Percentiles rank a stretch among this genome's conserved stretches.
phyloP scores from a whole-genome alignment of 2,329 filamentous ascomycete genomes.

The Aureobasidium sp. region DNA sequence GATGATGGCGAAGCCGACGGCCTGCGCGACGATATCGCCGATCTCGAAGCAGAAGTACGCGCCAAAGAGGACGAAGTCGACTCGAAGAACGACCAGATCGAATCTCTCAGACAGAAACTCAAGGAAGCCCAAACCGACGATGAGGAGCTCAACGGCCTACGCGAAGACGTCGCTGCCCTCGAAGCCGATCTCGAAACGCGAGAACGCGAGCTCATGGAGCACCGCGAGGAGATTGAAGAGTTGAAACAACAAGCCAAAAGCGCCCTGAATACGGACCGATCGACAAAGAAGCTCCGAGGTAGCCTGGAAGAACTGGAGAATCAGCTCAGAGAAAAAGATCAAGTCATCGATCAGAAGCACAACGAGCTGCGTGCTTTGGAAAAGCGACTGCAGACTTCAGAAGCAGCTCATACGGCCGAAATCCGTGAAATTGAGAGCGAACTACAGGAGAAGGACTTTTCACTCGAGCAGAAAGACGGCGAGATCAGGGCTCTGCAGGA shows the following conservation, averaged over 20 bases:
- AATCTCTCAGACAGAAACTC: conserved; percentile 31
- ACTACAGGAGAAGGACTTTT: conserved; percentile 52
- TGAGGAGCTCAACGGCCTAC: conserved; percentile 50
- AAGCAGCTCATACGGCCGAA: conserved; percentile 20
- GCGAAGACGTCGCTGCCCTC: conserved; percentile 42
- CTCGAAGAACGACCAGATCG: conserved; percentile 43
- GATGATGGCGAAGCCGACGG: conserved; percentile 46
- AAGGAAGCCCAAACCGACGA: conserved; percentile 22
- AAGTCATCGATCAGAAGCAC: conserved; percentile 27
- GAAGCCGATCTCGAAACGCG: conserved; percentile 43
- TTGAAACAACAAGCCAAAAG: conserved; percentile 8
- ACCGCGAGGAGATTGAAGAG: conserved; percentile 17
- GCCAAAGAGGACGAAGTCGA: conserved; percentile 36
- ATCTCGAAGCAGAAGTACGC: conserved; percentile 42
- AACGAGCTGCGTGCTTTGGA: conserved; percentile 26
- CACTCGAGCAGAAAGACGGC: conserved; percentile 29
- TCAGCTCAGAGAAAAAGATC: conserved; percentile 27
- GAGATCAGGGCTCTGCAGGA: conserved; percentile 30
- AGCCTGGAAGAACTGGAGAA: conserved; percentile 27
- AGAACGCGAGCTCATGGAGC: conserved; percentile 36
- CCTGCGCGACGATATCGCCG: conserved; percentile 47
- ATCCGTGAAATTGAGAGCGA: conserved; percentile 31
- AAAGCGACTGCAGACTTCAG: conserved; percentile 24
- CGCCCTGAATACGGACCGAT: conserved; percentile 27
- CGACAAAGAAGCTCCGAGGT: conserved; percentile 29